Conservation (phyloP, 202 grass and related monocot species). For the Panicum hallii region DNA sequence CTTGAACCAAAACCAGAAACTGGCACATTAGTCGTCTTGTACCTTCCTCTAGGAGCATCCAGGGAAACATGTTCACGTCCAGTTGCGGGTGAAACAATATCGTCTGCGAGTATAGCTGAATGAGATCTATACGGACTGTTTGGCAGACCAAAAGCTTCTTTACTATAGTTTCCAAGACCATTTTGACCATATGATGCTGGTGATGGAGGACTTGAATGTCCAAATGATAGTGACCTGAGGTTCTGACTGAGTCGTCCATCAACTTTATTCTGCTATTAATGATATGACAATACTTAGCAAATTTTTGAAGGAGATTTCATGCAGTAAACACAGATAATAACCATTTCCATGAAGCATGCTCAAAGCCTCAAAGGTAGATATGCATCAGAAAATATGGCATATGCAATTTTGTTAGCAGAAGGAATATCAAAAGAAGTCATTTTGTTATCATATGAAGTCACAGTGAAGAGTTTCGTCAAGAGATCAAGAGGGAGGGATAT, state of each 20-base stretch:
- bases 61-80: conserved; percentile 60
- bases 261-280: conserved; percentile 64
- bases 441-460: neutral
- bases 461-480: neutral
- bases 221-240: conserved; percentile 73
- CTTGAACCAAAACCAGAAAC: conserved; percentile 74
- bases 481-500: neutral
- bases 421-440: neutral
- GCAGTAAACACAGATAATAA: conserved; percentile 39
- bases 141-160: conserved; percentile 56
- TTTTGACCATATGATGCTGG: conserved; percentile 63
- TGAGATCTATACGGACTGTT: conserved; percentile 66
- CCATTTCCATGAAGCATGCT: conserved; percentile 27
- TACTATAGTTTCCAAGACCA: conserved; percentile 56
- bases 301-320: conserved; percentile 39
- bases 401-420: conserved; percentile 21
- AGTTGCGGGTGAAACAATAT: conserved; percentile 69
- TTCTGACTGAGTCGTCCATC: conserved; percentile 71
- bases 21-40: conserved; percentile 54
- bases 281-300: conserved; percentile 44
- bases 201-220: conserved; percentile 64
- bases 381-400: neutral
- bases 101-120: conserved; percentile 62
- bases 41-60: conserved; percentile 64
- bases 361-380: conserved; percentile 16